These are phyloP conservation scores for Penicillium silybi DNA, from an alignment of 495 filamentous ascomycete species.

Conservation along the genomic window DNA sequence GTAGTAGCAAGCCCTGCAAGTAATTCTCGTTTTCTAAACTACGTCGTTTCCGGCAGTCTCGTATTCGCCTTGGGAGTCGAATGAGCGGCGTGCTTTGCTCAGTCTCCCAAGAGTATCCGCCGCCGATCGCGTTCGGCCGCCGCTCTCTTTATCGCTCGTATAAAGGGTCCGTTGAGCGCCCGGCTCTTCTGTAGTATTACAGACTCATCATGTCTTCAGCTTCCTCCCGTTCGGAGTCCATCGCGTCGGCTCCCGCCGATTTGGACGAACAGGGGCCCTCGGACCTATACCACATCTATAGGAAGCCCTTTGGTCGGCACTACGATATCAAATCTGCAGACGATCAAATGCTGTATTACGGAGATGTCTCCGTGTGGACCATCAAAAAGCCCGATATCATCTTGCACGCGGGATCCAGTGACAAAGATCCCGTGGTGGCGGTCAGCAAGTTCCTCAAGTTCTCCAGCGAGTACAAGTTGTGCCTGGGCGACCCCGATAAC, in stretches of 20 bases:
- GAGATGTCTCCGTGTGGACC: conserved; percentile 12
- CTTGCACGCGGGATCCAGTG: conserved; percentile 15
- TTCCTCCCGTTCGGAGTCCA: conserved; percentile 5
- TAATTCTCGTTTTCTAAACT: neutral
- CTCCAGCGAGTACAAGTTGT: conserved; percentile 15
- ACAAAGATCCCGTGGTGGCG: conserved; percentile 16
- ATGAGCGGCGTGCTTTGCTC: neutral
- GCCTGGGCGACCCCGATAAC: conserved; percentile 17
- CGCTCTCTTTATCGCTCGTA: neutral
- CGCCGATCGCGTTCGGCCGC: conserved; percentile 1
- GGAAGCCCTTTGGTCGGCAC: conserved; percentile 10
- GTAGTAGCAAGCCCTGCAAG: neutral
- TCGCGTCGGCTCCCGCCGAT: conserved; percentile 1
- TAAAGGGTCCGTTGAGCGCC: neutral
- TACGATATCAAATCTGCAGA: conserved; percentile 16
- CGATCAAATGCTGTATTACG: conserved; percentile 9
- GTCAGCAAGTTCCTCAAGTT: conserved; percentile 20
- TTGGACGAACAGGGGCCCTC: conserved; percentile 3
- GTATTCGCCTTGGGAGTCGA: neutral
- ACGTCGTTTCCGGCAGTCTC: neutral
- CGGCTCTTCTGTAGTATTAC: neutral
- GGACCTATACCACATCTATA: conserved; percentile 9
- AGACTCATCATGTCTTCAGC: conserved; percentile 8
- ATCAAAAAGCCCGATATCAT: conserved; percentile 18
- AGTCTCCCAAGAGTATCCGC: neutral